Evolutionary conservation across 2,329 filamentous ascomycete genomes (phyloP).

Genomic region (Shiraia bambusicola): DNA sequence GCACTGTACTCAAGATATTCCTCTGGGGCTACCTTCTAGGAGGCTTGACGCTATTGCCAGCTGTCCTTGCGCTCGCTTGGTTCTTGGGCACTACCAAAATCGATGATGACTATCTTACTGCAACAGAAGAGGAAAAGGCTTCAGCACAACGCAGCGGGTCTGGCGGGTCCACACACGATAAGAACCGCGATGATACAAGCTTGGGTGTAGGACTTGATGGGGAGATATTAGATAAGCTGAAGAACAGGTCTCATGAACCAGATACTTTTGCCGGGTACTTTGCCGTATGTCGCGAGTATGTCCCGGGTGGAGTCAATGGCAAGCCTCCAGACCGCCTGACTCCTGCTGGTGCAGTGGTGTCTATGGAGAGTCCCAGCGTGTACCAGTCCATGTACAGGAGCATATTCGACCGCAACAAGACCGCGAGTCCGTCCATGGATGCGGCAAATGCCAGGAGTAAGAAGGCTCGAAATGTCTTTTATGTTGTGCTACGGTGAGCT

Average conservation of each 20-base stretch:
- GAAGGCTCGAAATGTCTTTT: conserved; percentile 84
- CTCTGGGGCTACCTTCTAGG: conserved; percentile 31
- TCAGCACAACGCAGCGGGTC: conserved; percentile 12
- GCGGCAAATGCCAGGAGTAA: conserved; percentile 55
- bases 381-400: conserved; percentile 98
- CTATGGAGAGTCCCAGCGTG: conserved; percentile 83
- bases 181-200: conserved; percentile 14
- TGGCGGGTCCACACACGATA: conserved; percentile 11
- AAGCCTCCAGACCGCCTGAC: conserved; percentile 87
- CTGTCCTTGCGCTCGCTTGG: conserved; percentile 20
- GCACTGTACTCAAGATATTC: conserved; percentile 26
- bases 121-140: background rate
- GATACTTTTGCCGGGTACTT: conserved; percentile 91
- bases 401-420: conserved; percentile 77
- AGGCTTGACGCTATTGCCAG: conserved; percentile 25
- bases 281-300: conserved; percentile 91
- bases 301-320: conserved; percentile 86
- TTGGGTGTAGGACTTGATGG: conserved; percentile 24
- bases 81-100: conserved; percentile 20
- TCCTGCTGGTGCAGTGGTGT: conserved; percentile 75
- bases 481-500: conserved; percentile 78
- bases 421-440: conserved; percentile 58
- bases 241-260: conserved; percentile 56
- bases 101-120: conserved; percentile 8
- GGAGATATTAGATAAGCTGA: conserved; percentile 26